These are phyloP conservation scores for Rhazya stricta DNA, from an alignment of 257 asterid species.

Conservation along the genomic window DNA sequence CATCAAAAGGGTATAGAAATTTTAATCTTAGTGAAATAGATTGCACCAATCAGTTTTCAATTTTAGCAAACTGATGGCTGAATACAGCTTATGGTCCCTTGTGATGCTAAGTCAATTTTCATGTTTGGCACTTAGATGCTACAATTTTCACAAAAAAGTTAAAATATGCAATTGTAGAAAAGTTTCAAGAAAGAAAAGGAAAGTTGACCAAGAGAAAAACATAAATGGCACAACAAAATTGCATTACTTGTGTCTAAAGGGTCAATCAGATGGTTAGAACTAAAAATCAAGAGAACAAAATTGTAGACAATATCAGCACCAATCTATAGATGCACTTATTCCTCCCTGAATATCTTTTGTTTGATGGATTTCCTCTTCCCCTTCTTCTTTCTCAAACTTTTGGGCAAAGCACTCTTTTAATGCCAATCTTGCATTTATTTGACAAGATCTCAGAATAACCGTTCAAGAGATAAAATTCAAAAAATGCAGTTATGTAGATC, in stretches of 20 bases:
- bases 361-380: neutral
- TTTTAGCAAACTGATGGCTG: too few relatives aligned
- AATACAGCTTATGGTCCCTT: neutral
- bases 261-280: neutral
- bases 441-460: neutral
- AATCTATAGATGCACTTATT: neutral
- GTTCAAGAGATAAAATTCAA: too few relatives aligned
- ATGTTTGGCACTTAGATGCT: neutral
- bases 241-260: neutral
- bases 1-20: neutral
- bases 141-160: neutral
- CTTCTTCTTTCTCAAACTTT: too few relatives aligned
- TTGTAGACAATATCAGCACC: neutral
- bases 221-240: neutral
- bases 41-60: neutral
- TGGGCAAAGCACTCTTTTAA: too few relatives aligned
- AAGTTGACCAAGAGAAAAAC: neutral
- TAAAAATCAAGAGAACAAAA: neutral
- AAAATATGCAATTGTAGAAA: neutral
- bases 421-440: too few relatives aligned
- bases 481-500: too few relatives aligned
- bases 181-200: too few relatives aligned
- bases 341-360: neutral
- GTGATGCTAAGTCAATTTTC: neutral
- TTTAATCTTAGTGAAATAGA: neutral